These are phyloP conservation scores for Delphinella strobiligena DNA, from an alignment of 2,329 filamentous ascomycete species.

Conservation along the genomic window DNA sequence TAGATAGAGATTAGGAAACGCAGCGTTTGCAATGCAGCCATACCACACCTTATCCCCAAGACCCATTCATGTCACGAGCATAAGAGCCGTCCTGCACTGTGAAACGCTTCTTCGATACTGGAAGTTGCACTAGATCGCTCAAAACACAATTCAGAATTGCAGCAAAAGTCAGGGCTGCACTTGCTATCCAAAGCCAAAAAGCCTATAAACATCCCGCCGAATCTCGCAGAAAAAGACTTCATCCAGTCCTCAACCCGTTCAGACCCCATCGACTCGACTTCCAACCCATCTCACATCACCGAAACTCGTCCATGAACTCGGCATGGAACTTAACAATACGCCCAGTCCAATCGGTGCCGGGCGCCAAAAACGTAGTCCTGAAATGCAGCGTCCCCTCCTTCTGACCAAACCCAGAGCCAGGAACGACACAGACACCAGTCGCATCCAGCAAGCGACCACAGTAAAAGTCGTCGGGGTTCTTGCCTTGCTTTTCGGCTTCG, in stretches of 20 bases:
- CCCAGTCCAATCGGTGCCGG: conserved; percentile 88
- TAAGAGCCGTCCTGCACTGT: no score
- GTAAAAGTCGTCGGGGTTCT: conserved; percentile 84
- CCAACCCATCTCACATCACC: conserved; percentile 13
- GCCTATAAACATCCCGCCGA: no score
- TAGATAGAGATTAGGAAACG: background rate
- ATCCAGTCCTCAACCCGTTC: no score
- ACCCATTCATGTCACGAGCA: no score
- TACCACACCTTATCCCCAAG: background rate
- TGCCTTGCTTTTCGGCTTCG: conserved; percentile 61
- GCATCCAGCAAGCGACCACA: conserved; percentile 80
- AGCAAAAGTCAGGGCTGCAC: background rate
- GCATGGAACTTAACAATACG: conserved; percentile 82
- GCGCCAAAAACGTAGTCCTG: conserved; percentile 90
- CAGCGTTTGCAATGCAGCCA: background rate
- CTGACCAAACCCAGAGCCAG: conserved; percentile 88
- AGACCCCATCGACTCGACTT: no score
- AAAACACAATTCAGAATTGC: background rate
- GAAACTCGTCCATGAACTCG: conserved; percentile 77
- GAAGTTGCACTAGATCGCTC: background rate
- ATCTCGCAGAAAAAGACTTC: no score
- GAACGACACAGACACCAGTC: conserved; percentile 88
- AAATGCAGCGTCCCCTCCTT: conserved; percentile 86
- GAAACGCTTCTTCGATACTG: background rate
- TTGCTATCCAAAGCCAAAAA: no score